Evolutionary conservation across 73 alveolate species (phyloP), one percentile per base, ranked within the genome.

Genomic region (Symbiodinium natans): DNA sequence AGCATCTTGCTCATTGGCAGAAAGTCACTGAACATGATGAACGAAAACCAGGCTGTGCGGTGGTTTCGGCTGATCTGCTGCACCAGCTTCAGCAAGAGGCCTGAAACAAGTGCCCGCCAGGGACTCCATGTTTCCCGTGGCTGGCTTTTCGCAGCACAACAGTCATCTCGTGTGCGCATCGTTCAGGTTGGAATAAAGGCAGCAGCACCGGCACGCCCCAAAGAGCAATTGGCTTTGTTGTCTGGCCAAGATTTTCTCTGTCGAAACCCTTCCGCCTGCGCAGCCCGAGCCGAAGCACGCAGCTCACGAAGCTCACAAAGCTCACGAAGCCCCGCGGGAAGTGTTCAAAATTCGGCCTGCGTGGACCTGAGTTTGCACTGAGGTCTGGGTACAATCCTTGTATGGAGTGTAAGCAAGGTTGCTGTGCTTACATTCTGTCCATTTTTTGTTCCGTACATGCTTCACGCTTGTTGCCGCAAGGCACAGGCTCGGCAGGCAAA

Each of bases 21-120:
- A 21, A 52, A 6, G 71, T 0, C n/a, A 52, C 31, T 15, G n/a
- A 21, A 8, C 0, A 29, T 52, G 15, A 52, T 23, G 71, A 52
- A 52, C 23, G 33, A 25, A 34, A 8, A 27, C 10, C 41, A 90
- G 97, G 97, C 77, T 90, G 97, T 73, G 97, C 97, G 36, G 46
- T 90, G 48, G 97, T 90, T 29, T 83, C 97, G 17, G 97, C 97
- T 31, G 97, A 71, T 36, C 88, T 90, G 25, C 46, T 90, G 36
- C 97, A 90, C 21, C 97, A 71, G 19, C 88, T 90, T 40, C 97
- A 90, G 54, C 36, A 82, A 23, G 97, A 90, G 97, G 95, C 46
- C 40, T 38, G 17, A 15, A 23, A 29, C 19, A 63, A 29, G 59
- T 13, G 59, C 59, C 21, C 59, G 59, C 59, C 59, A 46, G 6